Evolutionary conservation across 371 early-diverging fungal species (phyloP), one percentile per base, ranked within the genome.

Genomic region (Apophysomyces elegans): DNA sequence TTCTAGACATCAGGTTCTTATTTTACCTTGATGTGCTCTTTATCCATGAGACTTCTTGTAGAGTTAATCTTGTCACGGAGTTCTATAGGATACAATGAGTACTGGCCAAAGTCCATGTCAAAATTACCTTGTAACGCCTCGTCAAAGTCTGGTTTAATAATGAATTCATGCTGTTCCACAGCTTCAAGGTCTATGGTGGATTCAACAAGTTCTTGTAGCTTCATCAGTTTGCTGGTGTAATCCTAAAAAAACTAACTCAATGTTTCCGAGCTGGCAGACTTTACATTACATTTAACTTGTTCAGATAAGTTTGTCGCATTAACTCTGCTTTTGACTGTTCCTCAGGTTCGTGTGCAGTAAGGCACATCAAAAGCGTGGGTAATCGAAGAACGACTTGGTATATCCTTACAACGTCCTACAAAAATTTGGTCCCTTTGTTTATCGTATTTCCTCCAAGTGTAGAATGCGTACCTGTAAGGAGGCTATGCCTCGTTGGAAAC

Each of bases 171-270:
- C 58, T 84, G 75, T 41, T 95, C 95, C 0, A 90, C 86, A 4
- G 94, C 93, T 7, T 88, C 88, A 21, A 99, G 76, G 75, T 99
- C 99, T 59, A 99, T 88, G 0, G 95, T 94, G 0, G 90, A 89
- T 65, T 95, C 98, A 4, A 98, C 93, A 64, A 96, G 70, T 44
- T 90, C 88, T 65, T 86, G 81, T 36, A 94, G 71, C 16, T 88
- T 88, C 32, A 68, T 72, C 37, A 97, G 77, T 38, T 88, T 80
- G 9, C 68, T 78, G 18, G 67, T 70, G 54, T 81, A 79, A 56
- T 87, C 80, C 71, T 85, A 66, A 7, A 80, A 12, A 41, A 57
- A 50, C 2, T 50, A 21, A 50, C 21, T 50, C 16, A 47, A 14
- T 18, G 13, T 26, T 41, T 35, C 36, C 36, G 57, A 39, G 7